These are phyloP conservation scores for Apiospora saccharicola DNA, from an alignment of 2,329 filamentous ascomycete genomes.

Conservation along the genomic window DNA sequence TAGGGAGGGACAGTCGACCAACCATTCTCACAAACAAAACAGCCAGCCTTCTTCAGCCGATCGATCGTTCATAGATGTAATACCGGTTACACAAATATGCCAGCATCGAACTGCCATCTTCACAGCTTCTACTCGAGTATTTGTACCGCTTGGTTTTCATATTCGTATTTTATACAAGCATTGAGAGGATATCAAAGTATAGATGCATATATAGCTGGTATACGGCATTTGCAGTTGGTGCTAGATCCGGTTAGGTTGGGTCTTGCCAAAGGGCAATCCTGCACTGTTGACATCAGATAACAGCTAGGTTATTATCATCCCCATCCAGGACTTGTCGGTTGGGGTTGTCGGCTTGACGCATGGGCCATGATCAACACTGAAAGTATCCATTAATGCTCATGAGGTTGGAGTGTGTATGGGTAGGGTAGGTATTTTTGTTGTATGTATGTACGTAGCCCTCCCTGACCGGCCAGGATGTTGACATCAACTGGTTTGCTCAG, in stretches of 20 bases:
- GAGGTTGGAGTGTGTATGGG: neutral
- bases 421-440: neutral
- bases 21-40: neutral
- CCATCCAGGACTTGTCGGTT: neutral
- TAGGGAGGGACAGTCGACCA: neutral
- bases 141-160: too few relatives aligned
- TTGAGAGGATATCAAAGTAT: neutral
- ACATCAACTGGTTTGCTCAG: neutral
- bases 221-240: neutral
- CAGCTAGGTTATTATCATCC: neutral
- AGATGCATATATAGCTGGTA: neutral
- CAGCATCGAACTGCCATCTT: neutral
- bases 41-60: neutral
- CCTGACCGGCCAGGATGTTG: neutral
- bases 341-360: neutral
- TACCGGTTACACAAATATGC: neutral
- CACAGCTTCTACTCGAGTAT: neutral
- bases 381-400: constrained; percentile 13
- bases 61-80: neutral
- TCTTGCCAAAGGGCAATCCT: neutral
- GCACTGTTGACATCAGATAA: neutral
- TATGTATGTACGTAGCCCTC: neutral
- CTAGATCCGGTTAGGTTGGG: neutral
- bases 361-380: constrained; percentile 11
- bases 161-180: neutral